phyloP scores from a whole-genome alignment of 2,329 filamentous ascomycete species.

The Cercospora zeina region DNA sequence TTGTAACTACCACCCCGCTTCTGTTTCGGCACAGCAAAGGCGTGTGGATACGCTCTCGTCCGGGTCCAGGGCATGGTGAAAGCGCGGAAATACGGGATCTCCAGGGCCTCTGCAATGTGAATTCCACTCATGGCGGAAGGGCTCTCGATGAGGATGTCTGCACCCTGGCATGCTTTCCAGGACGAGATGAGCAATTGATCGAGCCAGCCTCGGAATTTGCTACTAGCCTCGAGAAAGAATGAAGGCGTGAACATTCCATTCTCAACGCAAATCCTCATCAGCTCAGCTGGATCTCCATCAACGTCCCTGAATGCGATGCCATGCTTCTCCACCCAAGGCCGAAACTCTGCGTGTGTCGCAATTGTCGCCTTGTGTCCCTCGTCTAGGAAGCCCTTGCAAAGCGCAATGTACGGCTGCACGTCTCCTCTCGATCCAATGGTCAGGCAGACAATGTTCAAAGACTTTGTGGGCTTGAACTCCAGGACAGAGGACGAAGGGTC shows the following conservation, averaged over 20 bases:
- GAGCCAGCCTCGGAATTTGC: slow-evolving; percentile 91
- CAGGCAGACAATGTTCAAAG: slow-evolving; percentile 83
- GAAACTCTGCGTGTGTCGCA: slow-evolving; percentile 89
- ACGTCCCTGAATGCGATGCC: slow-evolving; percentile 90
- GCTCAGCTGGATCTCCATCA: slow-evolving; percentile 85
- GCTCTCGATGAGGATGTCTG: slow-evolving; percentile 89
- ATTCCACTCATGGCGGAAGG: slow-evolving; percentile 97
- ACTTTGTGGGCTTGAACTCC: slow-evolving; percentile 80
- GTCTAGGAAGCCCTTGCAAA: slow-evolving; percentile 84
- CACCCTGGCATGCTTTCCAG: slow-evolving; percentile 79
- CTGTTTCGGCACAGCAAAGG: slow-evolving; percentile 74
- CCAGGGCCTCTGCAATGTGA: slow-evolving; percentile 89
- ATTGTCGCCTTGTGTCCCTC: slow-evolving; percentile 87
- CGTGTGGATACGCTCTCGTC: slow-evolving; percentile 92
- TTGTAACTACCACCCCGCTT: slow-evolving; percentile 97
- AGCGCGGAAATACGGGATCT: slow-evolving; percentile 92
- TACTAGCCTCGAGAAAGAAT: slow-evolving; percentile 83
- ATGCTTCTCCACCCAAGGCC: slow-evolving; percentile 83
- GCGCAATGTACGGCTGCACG: slow-evolving; percentile 94
- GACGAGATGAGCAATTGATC: slow-evolving; percentile 81
- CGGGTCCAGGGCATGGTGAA: slow-evolving; percentile 99
- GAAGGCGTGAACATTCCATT: slow-evolving; percentile 95
- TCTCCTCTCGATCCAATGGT: slow-evolving; percentile 96
- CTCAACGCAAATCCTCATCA: slow-evolving; percentile 95
- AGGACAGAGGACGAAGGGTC: slow-evolving; percentile 84